Evolutionary conservation across 2,329 filamentous ascomycete genomes (phyloP).

Genomic region (Graphiopsis chlorocephala): DNA sequence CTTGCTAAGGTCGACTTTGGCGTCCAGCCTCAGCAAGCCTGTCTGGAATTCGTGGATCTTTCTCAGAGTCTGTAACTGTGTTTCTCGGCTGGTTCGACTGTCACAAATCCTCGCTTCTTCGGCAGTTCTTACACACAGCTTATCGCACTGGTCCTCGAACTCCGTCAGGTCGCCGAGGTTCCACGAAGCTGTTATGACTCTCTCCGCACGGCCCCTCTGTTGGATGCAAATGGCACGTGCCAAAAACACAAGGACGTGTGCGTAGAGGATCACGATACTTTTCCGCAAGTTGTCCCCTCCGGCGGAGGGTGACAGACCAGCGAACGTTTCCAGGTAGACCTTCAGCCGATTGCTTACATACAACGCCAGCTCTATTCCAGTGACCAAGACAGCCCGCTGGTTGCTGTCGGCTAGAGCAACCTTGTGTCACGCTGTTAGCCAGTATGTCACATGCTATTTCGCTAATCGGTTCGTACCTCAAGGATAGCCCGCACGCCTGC

Average conservation of each 20-base stretch:
- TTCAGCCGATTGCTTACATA: conserved; percentile 15
- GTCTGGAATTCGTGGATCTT: background rate
- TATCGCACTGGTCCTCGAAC: background rate
- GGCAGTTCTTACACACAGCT: background rate
- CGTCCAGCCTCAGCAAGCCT: background rate
- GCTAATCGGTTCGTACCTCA: conserved; percentile 23
- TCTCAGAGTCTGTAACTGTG: conserved; percentile 1
- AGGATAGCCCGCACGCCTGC: conserved; percentile 29
- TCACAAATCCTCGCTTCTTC: conserved; percentile 13
- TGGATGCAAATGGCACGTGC: conserved; percentile 2
- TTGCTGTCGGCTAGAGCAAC: conserved; percentile 11
- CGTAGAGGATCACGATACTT: conserved; percentile 6
- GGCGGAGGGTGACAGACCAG: background rate
- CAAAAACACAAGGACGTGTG: conserved; percentile 4
- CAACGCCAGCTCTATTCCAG: conserved; percentile 11
- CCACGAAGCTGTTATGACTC: no score
- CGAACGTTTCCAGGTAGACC: conserved; percentile 11
- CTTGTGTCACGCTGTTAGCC: background rate
- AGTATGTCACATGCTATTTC: background rate
- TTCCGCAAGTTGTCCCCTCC: background rate
- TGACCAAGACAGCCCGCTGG: background rate
- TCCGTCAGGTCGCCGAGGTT: background rate
- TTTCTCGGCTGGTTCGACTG: background rate
- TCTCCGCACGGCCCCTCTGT: background rate
- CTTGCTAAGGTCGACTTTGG: background rate